phyloP scores from a whole-genome alignment of 768 basidiomycete genomes.

The Termitomyces titanicus region DNA sequence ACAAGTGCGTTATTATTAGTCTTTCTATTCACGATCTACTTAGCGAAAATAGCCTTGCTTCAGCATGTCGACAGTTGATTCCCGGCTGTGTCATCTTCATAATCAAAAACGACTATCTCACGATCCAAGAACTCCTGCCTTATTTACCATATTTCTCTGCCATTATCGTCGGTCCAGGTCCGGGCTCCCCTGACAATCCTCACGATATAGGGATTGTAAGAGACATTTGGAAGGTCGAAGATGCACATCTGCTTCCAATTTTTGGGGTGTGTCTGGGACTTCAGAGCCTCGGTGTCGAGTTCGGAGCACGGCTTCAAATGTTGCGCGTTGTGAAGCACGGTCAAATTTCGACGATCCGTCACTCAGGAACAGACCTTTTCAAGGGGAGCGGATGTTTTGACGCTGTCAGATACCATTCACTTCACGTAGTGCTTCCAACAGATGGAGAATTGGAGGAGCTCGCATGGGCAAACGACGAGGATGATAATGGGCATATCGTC shows the following conservation, averaged over 20 bases:
- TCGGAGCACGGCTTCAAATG: constrained; percentile 57
- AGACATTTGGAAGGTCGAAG: constrained; percentile 64
- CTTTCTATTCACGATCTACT: not conserved
- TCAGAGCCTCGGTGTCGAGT: constrained; percentile 68
- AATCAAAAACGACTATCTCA: constrained; percentile 67
- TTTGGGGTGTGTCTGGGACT: constrained; percentile 85
- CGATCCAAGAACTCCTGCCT: constrained; percentile 45
- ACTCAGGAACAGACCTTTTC: constrained; percentile 60
- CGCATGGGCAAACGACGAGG: constrained; percentile 70
- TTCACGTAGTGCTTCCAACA: constrained; percentile 52
- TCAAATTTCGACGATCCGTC: constrained; percentile 62
- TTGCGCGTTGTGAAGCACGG: constrained; percentile 76
- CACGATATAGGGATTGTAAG: constrained; percentile 67
- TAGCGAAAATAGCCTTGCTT: constrained; percentile 53
- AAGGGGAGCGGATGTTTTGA: constrained; percentile 46
- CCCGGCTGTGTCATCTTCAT: constrained; percentile 62
- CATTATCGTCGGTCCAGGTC: constrained; percentile 75
- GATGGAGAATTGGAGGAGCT: constrained; percentile 55
- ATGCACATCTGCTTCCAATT: constrained; percentile 54
- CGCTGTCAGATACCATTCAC: constrained; percentile 80
- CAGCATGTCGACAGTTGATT: constrained; percentile 61
- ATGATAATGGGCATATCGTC: constrained; percentile 63
- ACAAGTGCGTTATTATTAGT: constrained; percentile 54
- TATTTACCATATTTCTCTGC: constrained; percentile 62
- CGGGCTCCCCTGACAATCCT: constrained; percentile 65